A percentile compares a stretch with the other conserved stretches of the same genome.
Conservation (phyloP, 441 rosid species). For the Pelargonium cotyledonis region DNA sequence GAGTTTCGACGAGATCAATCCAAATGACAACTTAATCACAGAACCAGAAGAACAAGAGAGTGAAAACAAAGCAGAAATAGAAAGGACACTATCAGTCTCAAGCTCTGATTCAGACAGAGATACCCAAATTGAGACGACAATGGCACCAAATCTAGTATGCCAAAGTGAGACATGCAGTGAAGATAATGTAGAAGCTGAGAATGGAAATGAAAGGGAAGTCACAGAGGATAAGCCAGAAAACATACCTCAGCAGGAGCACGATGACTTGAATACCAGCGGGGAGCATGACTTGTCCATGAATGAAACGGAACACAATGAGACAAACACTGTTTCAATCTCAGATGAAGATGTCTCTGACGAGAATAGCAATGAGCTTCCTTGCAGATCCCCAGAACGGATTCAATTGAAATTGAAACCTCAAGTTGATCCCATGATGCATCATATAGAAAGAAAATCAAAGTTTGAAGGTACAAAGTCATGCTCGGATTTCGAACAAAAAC, state of each 20-base stretch:
- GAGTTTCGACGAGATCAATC: constrained; percentile 10
- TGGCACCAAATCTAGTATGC: neutral
- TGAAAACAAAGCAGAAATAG: constrained; percentile 12
- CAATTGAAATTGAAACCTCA: constrained; percentile 8
- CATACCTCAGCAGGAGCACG: neutral
- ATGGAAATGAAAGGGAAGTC: neutral
- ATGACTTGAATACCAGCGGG: constrained; percentile 10
- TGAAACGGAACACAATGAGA: neutral
- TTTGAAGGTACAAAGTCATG: neutral
- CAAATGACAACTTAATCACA: constrained; percentile 10
- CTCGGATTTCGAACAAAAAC: constrained; percentile 18
- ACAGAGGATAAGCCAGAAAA: neutral
- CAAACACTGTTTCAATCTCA: neutral
- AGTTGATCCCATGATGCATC: constrained; percentile 1
- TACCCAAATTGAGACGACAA: neutral
- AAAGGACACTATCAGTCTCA: constrained; percentile 9
- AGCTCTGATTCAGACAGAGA: constrained; percentile 15
- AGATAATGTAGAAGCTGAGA: neutral
- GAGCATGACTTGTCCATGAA: neutral
- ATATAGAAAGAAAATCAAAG: neutral
- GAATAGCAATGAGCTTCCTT: constrained; percentile 3
- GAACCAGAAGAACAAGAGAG: constrained; percentile 20
- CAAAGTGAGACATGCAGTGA: constrained; percentile 4
- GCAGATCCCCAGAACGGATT: constrained; percentile 10
- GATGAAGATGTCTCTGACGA: constrained; percentile 18